Base-by-base conservation (phyloP, 2,329 filamentous ascomycete genomes). In the Aspergillus oerlinghausenensis region DNA sequence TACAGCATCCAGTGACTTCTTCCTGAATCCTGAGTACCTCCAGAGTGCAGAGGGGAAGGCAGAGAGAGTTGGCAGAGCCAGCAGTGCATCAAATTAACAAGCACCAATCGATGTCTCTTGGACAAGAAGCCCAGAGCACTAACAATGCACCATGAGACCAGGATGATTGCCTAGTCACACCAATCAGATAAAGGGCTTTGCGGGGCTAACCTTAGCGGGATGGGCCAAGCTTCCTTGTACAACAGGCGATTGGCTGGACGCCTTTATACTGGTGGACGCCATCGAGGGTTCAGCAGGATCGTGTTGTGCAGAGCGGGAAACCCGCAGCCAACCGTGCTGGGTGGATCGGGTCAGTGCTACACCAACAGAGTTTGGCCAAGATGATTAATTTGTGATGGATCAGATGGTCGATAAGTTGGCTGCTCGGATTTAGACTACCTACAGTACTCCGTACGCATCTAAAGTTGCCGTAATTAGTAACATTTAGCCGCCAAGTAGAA, bases 151-250 rank as follows among this genome's bases (percentile, higher is more conserved):
- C 40, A 43, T 21, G n/a, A 47, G 43, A 47, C 43, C 43, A 47
- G 43, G 43, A 25, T 47, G 10, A 23, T 47, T 23, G 11, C 14
- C 2, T 4, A 7, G 21, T 26, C 43, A 10, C 5, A 7, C 43
- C 43, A 47, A 47, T 47, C 19, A 23, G 5, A 26, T 23, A 25
- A 21, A 25, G n/a, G 32, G 23, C 43, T 47, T 47, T 47, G 29
- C 35, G 49, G 49, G 53, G 54, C 59, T 62, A 63, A 52, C 29
- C 38, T 54, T 60, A 61, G 62, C 52, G 29, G 55, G 50, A 48
- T 53, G 57, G 61, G 66, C 65, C 66, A 68, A 68, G 65, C 62
- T 65, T 62, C 57, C 40, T 8, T 56, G 35, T 51, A 26, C 28
- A 9, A 23, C 32, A 9, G 7, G 11, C 35, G 55, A 68, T 67